phyloP scores from a whole-genome alignment of 129 eudicot genomes.

The Solidago caesia region DNA sequence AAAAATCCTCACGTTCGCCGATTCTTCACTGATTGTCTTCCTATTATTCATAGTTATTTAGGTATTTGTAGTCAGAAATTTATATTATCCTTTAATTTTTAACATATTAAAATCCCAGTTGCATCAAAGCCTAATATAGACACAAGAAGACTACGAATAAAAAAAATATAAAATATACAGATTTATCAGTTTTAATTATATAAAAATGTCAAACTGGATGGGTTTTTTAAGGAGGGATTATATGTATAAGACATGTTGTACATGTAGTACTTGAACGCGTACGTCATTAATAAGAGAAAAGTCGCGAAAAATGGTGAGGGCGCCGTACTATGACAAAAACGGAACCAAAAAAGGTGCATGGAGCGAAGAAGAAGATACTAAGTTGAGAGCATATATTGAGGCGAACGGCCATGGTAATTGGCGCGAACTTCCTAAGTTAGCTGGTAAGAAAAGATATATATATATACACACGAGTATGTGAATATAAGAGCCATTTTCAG shows the following conservation, averaged over 20 bases:
- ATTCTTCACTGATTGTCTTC: conserved; percentile 2
- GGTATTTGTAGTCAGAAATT: conserved; percentile 2
- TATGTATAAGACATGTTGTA: no score
- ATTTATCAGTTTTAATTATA: not conserved
- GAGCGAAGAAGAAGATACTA: conserved; percentile 22
- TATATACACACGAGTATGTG: no score
- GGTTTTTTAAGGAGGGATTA: not conserved
- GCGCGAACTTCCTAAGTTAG: conserved; percentile 32
- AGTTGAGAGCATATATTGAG: conserved; percentile 22
- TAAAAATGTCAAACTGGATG: not conserved
- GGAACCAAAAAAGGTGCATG: conserved; percentile 28
- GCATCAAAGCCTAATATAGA: not conserved
- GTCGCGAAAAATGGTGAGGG: conserved; percentile 27
- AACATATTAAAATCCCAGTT: conserved; percentile 3
- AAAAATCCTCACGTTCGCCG: conserved; percentile 6
- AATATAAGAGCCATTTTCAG: no score
- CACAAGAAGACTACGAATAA: not conserved
- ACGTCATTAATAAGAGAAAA: not conserved
- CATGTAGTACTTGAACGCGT: not conserved
- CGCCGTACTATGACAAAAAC: conserved; percentile 25
- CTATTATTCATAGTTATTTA: not conserved
- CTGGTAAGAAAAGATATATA: conserved; percentile 6
- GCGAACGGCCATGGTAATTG: conserved; percentile 21
- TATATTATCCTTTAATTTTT: not conserved
- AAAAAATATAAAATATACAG: not conserved